Base-by-base conservation (phyloP, 805 yeast species). In the Zygotorulaspora sp. region DNA sequence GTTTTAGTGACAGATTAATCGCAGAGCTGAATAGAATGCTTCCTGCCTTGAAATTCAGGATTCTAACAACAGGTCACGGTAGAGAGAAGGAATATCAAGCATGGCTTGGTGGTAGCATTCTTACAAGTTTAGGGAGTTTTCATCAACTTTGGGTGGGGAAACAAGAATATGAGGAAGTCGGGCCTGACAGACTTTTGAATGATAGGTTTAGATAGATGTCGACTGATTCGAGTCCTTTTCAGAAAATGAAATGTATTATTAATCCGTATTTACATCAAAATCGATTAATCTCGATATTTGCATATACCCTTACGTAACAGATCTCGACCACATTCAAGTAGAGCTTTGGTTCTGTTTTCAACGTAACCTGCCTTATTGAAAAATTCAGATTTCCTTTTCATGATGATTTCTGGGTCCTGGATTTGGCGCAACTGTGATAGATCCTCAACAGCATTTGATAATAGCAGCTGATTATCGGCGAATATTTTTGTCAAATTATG, bases 91-190 rank as follows among this genome's bases (percentile, higher is more conserved):
- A 77, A 47, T 82, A 75, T 55, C 83, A 87, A 43, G 71, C 90
- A 6, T 89, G 96, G 96, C 74, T 89, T 34, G 97, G 97, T 30
- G 96, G 96, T 6, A 80, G 90, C 47, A 88, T 89, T 25, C 66
- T 89, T 39, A 78, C 95, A 5, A 80, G 92, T 36, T 70, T 89
- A 50, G 97, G 97, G 22, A 85, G 96, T 2, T 89, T 89, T 71
- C 97, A 89, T 61, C 97, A 89, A 62, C 67, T 84, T 65, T 89
- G 96, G 96, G 95, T 89, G 2, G 83, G 89, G 28, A 80, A 78
- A 54, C 77, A 75, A 48, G 97, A 89, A 61, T 84, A 81, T 52
- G 87, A 85, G 44, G 96, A 89, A 61, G 86, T 79, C 17, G 97
- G 97, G 5, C 78, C 79, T 9, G 92, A 85, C 39, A 77, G 87